Percentiles rank a stretch among this genome's conserved stretches.
Evolutionary conservation across 2,329 filamentous ascomycete genomes (phyloP).

Genomic region (Xylaria polymorpha): DNA sequence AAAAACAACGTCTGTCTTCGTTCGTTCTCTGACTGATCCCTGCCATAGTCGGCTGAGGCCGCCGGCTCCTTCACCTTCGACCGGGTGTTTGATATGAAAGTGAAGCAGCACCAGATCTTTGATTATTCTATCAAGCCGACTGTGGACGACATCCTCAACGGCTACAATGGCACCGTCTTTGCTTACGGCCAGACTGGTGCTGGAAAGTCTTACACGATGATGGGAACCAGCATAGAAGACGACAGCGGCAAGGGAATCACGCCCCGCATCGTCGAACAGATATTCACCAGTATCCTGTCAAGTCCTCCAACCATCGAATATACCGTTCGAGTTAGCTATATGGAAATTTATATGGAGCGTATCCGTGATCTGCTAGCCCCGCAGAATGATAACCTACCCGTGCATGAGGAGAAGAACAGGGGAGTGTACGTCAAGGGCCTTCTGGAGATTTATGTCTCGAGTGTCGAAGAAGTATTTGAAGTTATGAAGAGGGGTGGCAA

Average conservation of each 20-base stretch:
- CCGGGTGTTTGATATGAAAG: conserved; percentile 94
- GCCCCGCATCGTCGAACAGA: conserved; percentile 95
- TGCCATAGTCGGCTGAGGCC: conserved; percentile 79
- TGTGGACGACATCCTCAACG: conserved; percentile 97
- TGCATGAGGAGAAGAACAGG: conserved; percentile 97
- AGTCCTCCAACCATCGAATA: conserved; percentile 96
- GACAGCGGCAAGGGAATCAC: conserved; percentile 91
- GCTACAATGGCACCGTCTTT: conserved; percentile 99
- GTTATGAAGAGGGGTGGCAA: conserved; percentile 94
- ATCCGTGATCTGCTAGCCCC: conserved; percentile 94
- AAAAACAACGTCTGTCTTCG: too few species aligned
- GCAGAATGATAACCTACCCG: conserved; percentile 93
- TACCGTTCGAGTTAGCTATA: conserved; percentile 98
- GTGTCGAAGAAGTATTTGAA: conserved; percentile 94
- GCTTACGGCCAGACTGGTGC: conserved; percentile 98
- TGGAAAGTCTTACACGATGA: conserved; percentile 99
- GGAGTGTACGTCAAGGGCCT: conserved; percentile 97
- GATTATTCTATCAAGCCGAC: conserved; percentile 97
- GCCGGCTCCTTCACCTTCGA: conserved; percentile 94
- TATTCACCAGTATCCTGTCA: conserved; percentile 93
- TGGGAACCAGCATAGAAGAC: conserved; percentile 94
- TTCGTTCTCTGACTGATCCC: conserved; percentile 44
- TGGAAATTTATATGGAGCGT: conserved; percentile 99
- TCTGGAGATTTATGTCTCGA: conserved; percentile 94
- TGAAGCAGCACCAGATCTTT: conserved; percentile 92